phyloP scores from a whole-genome alignment of 2,329 filamentous ascomycete species.

The Fusarium humuli region DNA sequence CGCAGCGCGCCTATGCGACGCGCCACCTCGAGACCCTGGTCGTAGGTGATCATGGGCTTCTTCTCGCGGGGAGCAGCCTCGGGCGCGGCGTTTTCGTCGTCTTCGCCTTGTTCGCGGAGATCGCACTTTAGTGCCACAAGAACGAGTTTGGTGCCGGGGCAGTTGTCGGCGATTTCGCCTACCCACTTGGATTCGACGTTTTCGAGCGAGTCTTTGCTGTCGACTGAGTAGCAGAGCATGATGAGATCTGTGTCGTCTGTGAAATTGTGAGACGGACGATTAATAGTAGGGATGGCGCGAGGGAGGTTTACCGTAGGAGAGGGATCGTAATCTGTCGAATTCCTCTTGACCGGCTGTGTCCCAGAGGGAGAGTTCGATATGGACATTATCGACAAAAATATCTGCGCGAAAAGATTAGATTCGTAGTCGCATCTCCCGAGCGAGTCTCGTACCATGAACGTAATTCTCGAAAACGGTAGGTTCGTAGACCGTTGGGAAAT shows the following conservation, averaged over 20 bases:
- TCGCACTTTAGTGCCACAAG: slow-evolving; percentile 98
- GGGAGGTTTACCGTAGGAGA: slow-evolving; percentile 81
- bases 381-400: slow-evolving; percentile 96
- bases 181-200: slow-evolving; percentile 99
- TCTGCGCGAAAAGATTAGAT: slow-evolving; percentile 64
- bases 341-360: slow-evolving; percentile 99
- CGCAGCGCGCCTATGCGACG: slow-evolving; percentile 91
- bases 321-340: slow-evolving; percentile 93
- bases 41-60: slow-evolving; percentile 85
- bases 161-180: slow-evolving; percentile 97
- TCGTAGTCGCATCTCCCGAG: background rate
- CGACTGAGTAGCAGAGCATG: slow-evolving; percentile 98
- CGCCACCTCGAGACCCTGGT: slow-evolving; percentile 90
- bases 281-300: background rate
- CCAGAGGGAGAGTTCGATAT: slow-evolving; percentile 98
- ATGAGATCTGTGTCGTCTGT: slow-evolving; percentile 91
- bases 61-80: slow-evolving; percentile 62
- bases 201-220: slow-evolving; percentile 95
- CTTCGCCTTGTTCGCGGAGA: slow-evolving; percentile 81
- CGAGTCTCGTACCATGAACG: slow-evolving; percentile 79
- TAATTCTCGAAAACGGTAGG: slow-evolving; percentile 99
- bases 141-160: slow-evolving; percentile 92
- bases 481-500: slow-evolving; percentile 98
- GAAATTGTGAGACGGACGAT: background rate
- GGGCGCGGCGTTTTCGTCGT: slow-evolving; percentile 68